Evolutionary conservation across 441 rosid genomes (phyloP).

Genomic region (Populus hybrid): DNA sequence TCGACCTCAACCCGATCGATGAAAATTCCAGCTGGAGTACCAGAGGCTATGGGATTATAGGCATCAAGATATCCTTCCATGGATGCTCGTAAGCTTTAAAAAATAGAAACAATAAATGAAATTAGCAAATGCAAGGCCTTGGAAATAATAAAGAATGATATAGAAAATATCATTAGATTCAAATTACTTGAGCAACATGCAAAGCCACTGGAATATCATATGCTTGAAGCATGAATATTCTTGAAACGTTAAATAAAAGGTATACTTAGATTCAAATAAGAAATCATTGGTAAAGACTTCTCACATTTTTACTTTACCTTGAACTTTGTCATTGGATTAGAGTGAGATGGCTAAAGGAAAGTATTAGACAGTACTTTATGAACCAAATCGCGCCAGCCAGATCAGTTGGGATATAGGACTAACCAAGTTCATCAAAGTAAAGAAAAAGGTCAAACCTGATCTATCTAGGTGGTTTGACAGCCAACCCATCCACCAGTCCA

Average conservation of each 20-base stretch:
- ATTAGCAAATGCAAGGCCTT: conserved; percentile 7
- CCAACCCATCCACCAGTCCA: background rate
- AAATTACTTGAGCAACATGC: background rate
- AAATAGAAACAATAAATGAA: conserved; percentile 7
- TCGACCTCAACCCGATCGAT: conserved; percentile 81
- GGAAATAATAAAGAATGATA: background rate
- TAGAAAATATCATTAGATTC: background rate
- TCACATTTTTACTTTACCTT: background rate
- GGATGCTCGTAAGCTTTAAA: conserved; percentile 78
- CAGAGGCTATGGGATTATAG: conserved; percentile 65
- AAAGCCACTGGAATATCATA: background rate
- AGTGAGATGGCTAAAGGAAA: background rate
- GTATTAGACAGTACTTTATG: background rate
- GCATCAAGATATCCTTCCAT: conserved; percentile 98
- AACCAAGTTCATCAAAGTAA: background rate
- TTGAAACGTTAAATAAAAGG: background rate
- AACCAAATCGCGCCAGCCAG: background rate
- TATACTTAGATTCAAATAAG: no score
- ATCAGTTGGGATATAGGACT: background rate
- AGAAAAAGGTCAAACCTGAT: background rate
- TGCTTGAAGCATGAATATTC: background rate
- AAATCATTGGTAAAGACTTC: background rate
- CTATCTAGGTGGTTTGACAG: background rate
- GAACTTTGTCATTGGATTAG: background rate
- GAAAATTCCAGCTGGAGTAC: conserved; percentile 85